Percentiles rank a stretch among this genome's conserved stretches.
phyloP scores from a whole-genome alignment of 192 early-diverging fungal genomes.

The Coemansia sp. region DNA sequence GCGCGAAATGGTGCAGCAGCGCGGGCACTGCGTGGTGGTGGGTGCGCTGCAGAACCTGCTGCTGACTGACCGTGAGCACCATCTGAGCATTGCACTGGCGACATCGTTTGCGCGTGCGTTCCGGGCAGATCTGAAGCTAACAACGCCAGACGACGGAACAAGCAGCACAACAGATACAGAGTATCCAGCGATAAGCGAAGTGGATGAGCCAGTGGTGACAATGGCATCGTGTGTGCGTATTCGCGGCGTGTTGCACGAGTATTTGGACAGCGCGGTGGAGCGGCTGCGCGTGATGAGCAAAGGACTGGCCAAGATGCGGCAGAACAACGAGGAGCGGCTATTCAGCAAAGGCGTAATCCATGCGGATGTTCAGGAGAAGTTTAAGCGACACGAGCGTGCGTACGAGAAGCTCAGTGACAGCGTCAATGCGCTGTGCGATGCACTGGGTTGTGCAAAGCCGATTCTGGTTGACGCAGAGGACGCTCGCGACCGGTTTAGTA shows the following conservation, averaged over 20 bases:
- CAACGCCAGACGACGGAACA: not conserved
- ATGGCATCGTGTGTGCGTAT: slow-evolving; percentile 26
- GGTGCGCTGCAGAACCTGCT: slow-evolving; percentile 48
- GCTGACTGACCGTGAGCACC: slow-evolving; percentile 41
- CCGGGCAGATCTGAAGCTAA: slow-evolving; percentile 24
- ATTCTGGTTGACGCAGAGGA: slow-evolving; percentile 72
- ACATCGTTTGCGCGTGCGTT: slow-evolving; percentile 33
- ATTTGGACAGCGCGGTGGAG: slow-evolving; percentile 37
- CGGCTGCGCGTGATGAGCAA: slow-evolving; percentile 47
- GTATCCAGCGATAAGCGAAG: slow-evolving; percentile 2
- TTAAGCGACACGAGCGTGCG: slow-evolving; percentile 24
- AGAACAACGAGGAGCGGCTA: slow-evolving; percentile 74
- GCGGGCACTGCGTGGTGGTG: slow-evolving; percentile 43
- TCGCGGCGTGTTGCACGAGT: slow-evolving; percentile 27
- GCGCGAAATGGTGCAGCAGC: slow-evolving; percentile 44
- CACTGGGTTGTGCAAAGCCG: slow-evolving; percentile 72
- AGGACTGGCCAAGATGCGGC: slow-evolving; percentile 70
- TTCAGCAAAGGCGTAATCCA: slow-evolving; percentile 69
- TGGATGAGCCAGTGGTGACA: slow-evolving; percentile 9
- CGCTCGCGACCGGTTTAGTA: slow-evolving; percentile 31
- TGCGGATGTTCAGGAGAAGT: slow-evolving; percentile 34
- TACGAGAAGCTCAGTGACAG: slow-evolving; percentile 35
- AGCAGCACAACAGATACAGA: not conserved
- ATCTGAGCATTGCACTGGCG: slow-evolving; percentile 41
- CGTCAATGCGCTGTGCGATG: slow-evolving; percentile 63